Evolutionary conservation across 1,284 basidiomycete species (phyloP).

Genomic region (Leccinum cinnamomeum): DNA sequence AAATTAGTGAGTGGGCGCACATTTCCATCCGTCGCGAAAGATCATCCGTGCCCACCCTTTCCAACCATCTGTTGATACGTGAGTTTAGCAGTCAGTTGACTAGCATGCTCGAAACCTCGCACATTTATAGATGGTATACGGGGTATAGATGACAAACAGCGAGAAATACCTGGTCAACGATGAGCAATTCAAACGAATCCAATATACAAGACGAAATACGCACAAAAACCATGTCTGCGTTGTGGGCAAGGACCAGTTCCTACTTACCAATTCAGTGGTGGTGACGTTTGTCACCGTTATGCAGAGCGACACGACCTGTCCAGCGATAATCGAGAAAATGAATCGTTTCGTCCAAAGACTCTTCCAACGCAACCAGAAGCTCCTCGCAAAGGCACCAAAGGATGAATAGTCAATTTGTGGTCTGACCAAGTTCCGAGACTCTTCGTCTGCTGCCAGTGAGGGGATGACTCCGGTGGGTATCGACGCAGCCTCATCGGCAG

Average conservation of each 20-base stretch:
- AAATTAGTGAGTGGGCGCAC: constrained; percentile 40
- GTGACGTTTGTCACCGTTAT: constrained; percentile 85
- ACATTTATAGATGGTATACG: constrained; percentile 84
- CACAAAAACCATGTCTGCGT: constrained; percentile 83
- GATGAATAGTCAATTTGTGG: constrained; percentile 68
- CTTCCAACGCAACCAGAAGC: constrained; percentile 56
- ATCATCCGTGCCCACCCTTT: constrained; percentile 77
- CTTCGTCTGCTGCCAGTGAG: not conserved
- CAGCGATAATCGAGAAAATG: constrained; percentile 63
- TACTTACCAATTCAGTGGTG: constrained; percentile 69
- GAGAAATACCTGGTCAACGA: constrained; percentile 66
- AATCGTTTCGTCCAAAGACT: constrained; percentile 78
- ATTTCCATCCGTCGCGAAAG: constrained; percentile 80
- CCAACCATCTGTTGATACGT: constrained; percentile 57
- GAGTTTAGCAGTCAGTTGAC: constrained; percentile 1
- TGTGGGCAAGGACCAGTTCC: constrained; percentile 74
- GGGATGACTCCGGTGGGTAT: not conserved
- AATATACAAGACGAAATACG: constrained; percentile 30
- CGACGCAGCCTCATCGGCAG: constrained; percentile 9
- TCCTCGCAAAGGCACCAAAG: constrained; percentile 47
- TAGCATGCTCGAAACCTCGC: constrained; percentile 29
- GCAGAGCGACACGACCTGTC: constrained; percentile 81
- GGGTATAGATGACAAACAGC: constrained; percentile 73
- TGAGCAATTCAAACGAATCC: not conserved
- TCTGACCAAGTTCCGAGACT: constrained; percentile 20